phyloP scores from a whole-genome alignment of 2,329 filamentous ascomycete genomes.

The Septoria linicola region DNA sequence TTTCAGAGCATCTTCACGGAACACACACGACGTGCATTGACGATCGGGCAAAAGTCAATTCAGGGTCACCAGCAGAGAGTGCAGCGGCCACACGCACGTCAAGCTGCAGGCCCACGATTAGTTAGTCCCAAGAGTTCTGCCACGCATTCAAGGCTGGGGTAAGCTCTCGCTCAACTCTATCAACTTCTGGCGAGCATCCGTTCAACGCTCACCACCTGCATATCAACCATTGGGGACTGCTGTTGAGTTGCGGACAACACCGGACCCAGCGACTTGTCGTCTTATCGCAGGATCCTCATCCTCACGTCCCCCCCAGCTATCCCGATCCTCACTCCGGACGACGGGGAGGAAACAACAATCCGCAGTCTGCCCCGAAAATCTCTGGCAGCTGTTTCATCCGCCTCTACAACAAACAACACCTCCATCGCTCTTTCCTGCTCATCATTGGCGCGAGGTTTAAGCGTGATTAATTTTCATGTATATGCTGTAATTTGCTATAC shows the following conservation, averaged over 20 bases:
- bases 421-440: conserved; percentile 4
- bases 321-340: neutral
- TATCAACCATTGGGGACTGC: conserved; percentile 10
- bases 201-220: conserved; percentile 17
- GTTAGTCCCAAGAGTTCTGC: conserved; percentile 13
- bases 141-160: conserved; percentile 8
- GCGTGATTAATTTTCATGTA: conserved; percentile 20
- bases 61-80: no score
- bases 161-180: conserved; percentile 10
- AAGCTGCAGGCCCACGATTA: no score
- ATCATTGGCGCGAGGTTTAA: conserved; percentile 12
- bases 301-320: conserved; percentile 1
- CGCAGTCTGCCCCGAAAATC: conserved; percentile 15
- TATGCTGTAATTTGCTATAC: conserved; percentile 22
- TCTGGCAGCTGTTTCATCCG: conserved; percentile 12
- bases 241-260: conserved; percentile 14
- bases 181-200: conserved; percentile 4
- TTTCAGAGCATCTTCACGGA: no score
- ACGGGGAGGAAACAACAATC: neutral
- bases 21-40: no score
- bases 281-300: conserved; percentile 12
- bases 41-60: no score
- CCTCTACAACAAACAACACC: conserved; percentile 9
- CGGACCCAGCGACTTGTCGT: conserved; percentile 4
- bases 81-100: neutral